phyloP scores from a whole-genome alignment of 192 early-diverging fungal genomes.

The Backusella westeae region DNA sequence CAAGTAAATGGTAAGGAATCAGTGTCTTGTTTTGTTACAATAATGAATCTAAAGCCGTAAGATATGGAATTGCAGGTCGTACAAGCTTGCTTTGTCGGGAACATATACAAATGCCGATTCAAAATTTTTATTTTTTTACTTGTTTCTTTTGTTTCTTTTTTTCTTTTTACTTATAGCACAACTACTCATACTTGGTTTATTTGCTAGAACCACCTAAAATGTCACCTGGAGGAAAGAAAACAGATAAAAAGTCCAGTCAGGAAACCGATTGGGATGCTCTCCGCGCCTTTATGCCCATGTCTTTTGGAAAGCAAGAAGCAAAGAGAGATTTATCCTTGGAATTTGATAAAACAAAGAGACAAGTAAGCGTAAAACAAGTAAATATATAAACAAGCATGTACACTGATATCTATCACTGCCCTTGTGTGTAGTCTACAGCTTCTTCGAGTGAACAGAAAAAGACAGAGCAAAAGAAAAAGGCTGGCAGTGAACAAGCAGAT shows the following conservation, averaged over 20 bases:
- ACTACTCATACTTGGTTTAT: not conserved
- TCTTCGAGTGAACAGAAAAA: not conserved
- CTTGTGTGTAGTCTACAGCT: too few relatives aligned
- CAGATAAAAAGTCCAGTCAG: conserved; percentile 31
- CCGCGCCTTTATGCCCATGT: conserved; percentile 46
- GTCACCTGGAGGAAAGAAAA: conserved; percentile 32
- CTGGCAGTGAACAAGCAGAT: conserved; percentile 1
- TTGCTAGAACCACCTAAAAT: conserved; percentile 42
- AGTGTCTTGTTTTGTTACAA: too few relatives aligned
- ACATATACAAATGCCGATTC: not conserved
- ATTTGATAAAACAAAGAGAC: conserved; percentile 38
- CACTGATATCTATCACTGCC: too few relatives aligned
- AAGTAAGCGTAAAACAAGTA: conserved; percentile 3
- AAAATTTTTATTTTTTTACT: not conserved
- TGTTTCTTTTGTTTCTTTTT: not conserved
- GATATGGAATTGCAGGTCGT: too few relatives aligned
- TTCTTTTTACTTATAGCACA: not conserved
- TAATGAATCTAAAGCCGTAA: too few relatives aligned
- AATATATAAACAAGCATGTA: too few relatives aligned
- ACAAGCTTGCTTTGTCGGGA: too few relatives aligned
- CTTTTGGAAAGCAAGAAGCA: conserved; percentile 49
- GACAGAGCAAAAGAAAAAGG: not conserved
- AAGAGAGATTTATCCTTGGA: conserved; percentile 16
- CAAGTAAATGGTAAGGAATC: too few relatives aligned
- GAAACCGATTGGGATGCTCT: conserved; percentile 42